phyloP scores from a whole-genome alignment of 495 filamentous ascomycete genomes.

The Lasiosphaeria hispida region DNA sequence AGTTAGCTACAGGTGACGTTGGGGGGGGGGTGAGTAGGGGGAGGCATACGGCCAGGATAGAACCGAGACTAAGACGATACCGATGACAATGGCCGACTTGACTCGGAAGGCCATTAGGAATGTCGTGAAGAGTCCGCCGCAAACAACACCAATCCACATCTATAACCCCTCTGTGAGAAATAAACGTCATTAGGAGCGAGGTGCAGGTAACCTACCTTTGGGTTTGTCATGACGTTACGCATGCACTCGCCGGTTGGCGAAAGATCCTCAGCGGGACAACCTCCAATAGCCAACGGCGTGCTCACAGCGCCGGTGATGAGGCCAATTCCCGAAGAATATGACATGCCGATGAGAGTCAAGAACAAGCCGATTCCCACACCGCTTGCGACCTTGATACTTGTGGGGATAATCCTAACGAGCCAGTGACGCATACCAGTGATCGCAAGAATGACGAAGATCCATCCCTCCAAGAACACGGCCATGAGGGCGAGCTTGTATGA shows the following conservation, averaged over 20 bases:
- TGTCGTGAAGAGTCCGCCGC: slow-evolving; percentile 72
- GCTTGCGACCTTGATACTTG: slow-evolving; percentile 76
- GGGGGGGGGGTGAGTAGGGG: background rate
- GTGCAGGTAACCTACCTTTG: slow-evolving; percentile 45
- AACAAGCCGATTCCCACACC: slow-evolving; percentile 79
- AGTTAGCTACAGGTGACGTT: slow-evolving; percentile 5
- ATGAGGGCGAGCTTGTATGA: slow-evolving; percentile 69
- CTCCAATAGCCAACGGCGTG: slow-evolving; percentile 68
- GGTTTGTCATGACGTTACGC: slow-evolving; percentile 61
- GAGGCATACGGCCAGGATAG: slow-evolving; percentile 68
- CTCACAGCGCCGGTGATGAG: slow-evolving; percentile 57
- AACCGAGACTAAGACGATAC: slow-evolving; percentile 77
- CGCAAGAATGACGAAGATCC: slow-evolving; percentile 63
- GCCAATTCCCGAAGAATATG: slow-evolving; percentile 73
- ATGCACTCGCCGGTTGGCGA: slow-evolving; percentile 37
- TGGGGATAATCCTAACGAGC: slow-evolving; percentile 75
- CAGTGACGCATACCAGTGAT: slow-evolving; percentile 79
- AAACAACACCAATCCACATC: slow-evolving; percentile 77
- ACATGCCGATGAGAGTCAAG: slow-evolving; percentile 73
- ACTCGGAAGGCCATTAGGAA: slow-evolving; percentile 78
- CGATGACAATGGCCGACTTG: slow-evolving; percentile 77
- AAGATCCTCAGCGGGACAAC: slow-evolving; percentile 52
- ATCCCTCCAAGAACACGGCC: slow-evolving; percentile 79
- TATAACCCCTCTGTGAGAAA: slow-evolving; percentile 26
- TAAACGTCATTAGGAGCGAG: background rate